Conservation (phyloP, 2,329 filamentous ascomycete species). For the Penicillium rolfsii region DNA sequence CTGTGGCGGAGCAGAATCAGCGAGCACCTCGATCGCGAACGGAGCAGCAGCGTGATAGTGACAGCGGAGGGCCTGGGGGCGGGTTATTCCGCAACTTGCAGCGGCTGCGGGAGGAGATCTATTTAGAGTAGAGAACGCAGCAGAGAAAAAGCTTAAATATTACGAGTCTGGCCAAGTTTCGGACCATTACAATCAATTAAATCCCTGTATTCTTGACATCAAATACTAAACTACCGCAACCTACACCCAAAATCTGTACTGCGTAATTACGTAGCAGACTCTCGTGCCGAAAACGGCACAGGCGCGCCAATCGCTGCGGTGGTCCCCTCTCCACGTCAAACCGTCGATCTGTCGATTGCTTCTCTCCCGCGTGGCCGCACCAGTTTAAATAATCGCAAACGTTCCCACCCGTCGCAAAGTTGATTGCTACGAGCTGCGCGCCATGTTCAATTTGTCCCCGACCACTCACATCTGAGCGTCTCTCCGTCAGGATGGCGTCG, state of each 20-base stretch:
- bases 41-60: constrained; percentile 31
- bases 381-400: constrained; percentile 14
- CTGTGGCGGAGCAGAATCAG: constrained; percentile 26
- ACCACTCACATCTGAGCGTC: constrained; percentile 4
- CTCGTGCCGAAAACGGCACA: constrained; percentile 13
- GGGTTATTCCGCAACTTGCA: constrained; percentile 58
- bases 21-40: constrained; percentile 29
- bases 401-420: neutral
- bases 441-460: constrained; percentile 15
- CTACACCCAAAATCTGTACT: neutral
- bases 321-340: constrained; percentile 15
- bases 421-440: neutral
- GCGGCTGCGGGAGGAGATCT: constrained; percentile 58
- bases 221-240: neutral
- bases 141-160: neutral
- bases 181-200: neutral
- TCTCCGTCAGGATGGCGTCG: constrained; percentile 31
- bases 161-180: neutral
- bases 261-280: neutral
- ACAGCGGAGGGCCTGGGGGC: constrained; percentile 48
- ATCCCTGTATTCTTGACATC: too few species aligned
- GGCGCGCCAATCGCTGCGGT: constrained; percentile 20
- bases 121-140: constrained; percentile 47
- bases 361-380: constrained; percentile 26
- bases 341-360: constrained; percentile 17